Evolutionary conservation across 345 rosid genomes (phyloP).

Genomic region (Salix purpurea): DNA sequence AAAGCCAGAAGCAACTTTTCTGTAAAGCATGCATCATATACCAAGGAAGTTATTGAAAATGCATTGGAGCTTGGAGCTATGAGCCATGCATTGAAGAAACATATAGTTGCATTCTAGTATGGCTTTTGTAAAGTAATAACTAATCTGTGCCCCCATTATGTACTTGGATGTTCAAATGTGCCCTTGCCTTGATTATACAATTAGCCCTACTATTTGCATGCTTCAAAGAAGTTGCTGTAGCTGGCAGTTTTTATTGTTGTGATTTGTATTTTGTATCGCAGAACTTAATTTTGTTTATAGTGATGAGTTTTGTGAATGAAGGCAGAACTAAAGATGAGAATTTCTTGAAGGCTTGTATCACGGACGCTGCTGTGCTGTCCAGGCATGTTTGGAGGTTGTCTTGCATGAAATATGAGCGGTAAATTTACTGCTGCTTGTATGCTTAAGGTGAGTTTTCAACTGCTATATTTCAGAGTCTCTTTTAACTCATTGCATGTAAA

Average conservation of each 20-base stretch:
- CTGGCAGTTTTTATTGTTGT: not conserved
- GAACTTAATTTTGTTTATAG: not conserved
- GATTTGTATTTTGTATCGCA: not conserved
- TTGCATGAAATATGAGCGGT: not conserved
- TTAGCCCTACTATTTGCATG: not conserved
- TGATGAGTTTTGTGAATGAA: conserved; percentile 3
- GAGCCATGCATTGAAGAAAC: not conserved
- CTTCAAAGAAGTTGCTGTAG: conserved; percentile 5
- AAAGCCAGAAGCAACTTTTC: not conserved
- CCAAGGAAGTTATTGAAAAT: not conserved
- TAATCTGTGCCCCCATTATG: not conserved
- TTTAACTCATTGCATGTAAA: not conserved
- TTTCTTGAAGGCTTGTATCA: not conserved
- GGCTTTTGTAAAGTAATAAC: too few relatives aligned
- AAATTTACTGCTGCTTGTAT: not conserved
- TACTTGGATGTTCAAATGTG: not conserved
- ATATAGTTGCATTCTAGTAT: too few relatives aligned
- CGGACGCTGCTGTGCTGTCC: conserved; percentile 3
- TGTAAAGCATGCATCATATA: not conserved
- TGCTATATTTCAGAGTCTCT: not conserved
- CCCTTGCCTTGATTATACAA: not conserved
- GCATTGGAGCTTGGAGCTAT: not conserved
- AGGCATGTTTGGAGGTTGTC: conserved; percentile 1
- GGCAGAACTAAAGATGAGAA: not conserved
- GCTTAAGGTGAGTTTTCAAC: not conserved